phyloP scores from a whole-genome alignment of 23 red algal species.

The Chondrus crispus region DNA sequence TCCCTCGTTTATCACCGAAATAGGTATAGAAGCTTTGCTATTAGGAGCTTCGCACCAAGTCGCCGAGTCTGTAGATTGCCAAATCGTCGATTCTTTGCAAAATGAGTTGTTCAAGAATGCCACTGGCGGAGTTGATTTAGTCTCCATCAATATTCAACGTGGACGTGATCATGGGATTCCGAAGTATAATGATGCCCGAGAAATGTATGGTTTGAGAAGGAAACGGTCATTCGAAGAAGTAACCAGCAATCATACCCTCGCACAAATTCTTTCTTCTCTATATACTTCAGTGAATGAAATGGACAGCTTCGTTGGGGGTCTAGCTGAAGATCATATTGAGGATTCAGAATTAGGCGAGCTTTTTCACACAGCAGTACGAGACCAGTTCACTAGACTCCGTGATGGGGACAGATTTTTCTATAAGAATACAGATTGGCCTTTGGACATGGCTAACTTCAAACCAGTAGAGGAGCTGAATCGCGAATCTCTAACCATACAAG shows the following conservation, averaged over 20 bases:
- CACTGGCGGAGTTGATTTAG: conserved; percentile 27
- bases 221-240: background rate
- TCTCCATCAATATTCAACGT: conserved; percentile 49
- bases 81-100: conserved; percentile 19
- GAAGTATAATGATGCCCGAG: conserved; percentile 36
- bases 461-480: background rate
- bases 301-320: conserved; percentile 5
- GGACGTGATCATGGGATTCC: conserved; percentile 46
- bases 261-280: background rate
- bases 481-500: background rate
- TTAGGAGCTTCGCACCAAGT: conserved; percentile 10
- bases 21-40: conserved; percentile 26
- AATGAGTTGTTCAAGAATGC: conserved; percentile 28
- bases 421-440: conserved; percentile 11
- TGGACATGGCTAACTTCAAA: background rate
- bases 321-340: conserved; percentile 19
- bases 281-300: background rate
- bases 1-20: background rate
- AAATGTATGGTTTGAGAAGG: conserved; percentile 23
- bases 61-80: background rate
- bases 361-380: conserved; percentile 14
- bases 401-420: conserved; percentile 58
- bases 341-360: conserved; percentile 22
- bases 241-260: background rate
- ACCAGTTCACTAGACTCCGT: conserved; percentile 26